Base-by-base conservation (phyloP, 805 yeast species). In the Ogataea pignaliae region DNA sequence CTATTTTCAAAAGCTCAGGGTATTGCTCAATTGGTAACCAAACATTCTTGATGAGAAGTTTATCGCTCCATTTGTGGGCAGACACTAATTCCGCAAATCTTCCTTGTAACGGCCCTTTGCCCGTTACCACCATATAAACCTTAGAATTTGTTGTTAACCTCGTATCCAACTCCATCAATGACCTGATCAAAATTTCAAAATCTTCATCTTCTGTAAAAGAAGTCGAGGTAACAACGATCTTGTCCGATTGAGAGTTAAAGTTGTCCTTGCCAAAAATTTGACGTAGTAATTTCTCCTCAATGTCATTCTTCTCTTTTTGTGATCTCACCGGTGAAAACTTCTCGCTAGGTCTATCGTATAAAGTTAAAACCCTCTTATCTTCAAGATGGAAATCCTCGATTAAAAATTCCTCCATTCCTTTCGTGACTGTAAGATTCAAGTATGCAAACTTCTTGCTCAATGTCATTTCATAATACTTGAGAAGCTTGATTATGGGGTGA, bases 161-260 rank as follows among this genome's bases (percentile, higher is more conserved):
- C 10, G 52, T 47, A 40, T 85, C 90, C 51, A 88, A 83, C 17
- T 64, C 51, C 41, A 74, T 73, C 43, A 93, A 68, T 0, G 96
- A 88, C 10, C 81, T 78, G 14, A 91, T 66, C 14, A 93, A 65
- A 32, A 86, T 64, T 18, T 68, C 68, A 43, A 93, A 79, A 60
- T 93, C 96, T 63, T 93, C 99, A 63, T 93, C 99, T 1, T 95
- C 93, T 0, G 99, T 91, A 61, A 89, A 93, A 1, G 97, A 88
- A 0, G 99, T 91, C 0, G 97, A 84, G 0, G 91, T 83, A 3
- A 91, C 79, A 12, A 93, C 53, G n/a, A 91, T 70, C 51, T 80
- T 80, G 56, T 82, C 85, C 7, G 51, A 60, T 0, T 52, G 42
- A 7, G 62, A 48, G 30, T 54, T 47, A 52, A 51, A 31, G n/a